These are phyloP conservation scores for Poronia punctata DNA, from an alignment of 495 filamentous ascomycete genomes.

Conservation along the genomic window DNA sequence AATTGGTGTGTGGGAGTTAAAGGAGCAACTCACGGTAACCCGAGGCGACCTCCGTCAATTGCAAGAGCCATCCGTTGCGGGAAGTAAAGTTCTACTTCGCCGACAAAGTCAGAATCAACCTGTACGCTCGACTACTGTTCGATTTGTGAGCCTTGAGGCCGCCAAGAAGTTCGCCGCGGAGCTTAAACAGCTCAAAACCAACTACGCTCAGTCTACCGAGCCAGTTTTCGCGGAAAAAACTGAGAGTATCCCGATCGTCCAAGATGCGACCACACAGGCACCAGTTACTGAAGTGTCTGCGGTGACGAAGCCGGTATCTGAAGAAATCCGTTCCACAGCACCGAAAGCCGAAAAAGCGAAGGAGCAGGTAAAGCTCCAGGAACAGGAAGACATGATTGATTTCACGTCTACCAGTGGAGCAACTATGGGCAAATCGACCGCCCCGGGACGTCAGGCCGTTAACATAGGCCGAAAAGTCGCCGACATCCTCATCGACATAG, in stretches of 20 bases:
- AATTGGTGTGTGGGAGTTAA: conserved; percentile 6
- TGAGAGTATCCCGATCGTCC: neutral
- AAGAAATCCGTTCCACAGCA: too few species aligned
- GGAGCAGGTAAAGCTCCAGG: too few species aligned
- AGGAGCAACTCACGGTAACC: neutral
- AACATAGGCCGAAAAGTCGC: too few species aligned
- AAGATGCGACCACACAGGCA: neutral
- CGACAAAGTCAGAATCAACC: neutral
- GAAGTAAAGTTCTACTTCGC: conserved; percentile 4
- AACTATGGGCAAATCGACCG: too few species aligned
- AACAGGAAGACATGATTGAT: too few species aligned
- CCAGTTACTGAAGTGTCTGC: neutral
- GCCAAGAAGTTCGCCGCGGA: conserved; percentile 1
- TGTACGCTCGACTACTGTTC: neutral
- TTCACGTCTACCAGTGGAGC: too few species aligned
- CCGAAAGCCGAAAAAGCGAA: too few species aligned
- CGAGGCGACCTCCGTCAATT: conserved; percentile 2
- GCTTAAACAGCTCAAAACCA: neutral
- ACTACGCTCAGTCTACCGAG: neutral
- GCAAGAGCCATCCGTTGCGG: neutral
- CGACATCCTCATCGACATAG: too few species aligned
- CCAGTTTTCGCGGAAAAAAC: neutral
- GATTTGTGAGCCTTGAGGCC: neutral
- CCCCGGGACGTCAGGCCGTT: too few species aligned
- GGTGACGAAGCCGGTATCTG: too few species aligned